Percentiles rank a stretch among this genome's conserved stretches.
These are phyloP conservation scores for Scytalidium sp. DNA, from an alignment of 2,329 filamentous ascomycete species.

Conservation along the genomic window DNA sequence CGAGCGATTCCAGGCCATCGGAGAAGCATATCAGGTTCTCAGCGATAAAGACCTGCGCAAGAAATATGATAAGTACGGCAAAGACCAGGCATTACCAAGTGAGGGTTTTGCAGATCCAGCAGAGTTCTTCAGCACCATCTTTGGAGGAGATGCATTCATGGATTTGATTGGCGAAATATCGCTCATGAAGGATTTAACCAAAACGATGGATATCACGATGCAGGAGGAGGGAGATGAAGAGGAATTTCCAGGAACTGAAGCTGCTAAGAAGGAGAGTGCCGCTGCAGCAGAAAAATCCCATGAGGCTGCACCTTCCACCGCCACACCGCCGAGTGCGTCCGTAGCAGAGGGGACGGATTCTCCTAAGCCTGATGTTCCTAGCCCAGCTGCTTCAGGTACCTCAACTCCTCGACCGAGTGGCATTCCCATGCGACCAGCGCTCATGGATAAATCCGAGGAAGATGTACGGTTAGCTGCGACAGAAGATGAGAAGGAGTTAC, in stretches of 20 bases:
- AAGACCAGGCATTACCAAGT: slow-evolving; percentile 86
- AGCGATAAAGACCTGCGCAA: slow-evolving; percentile 83
- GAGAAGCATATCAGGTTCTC: slow-evolving; percentile 74
- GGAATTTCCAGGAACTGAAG: slow-evolving; percentile 51
- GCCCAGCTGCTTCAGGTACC: slow-evolving; percentile 32
- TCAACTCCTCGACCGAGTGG: slow-evolving; percentile 36
- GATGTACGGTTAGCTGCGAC: slow-evolving; percentile 65
- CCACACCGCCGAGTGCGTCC: slow-evolving; percentile 13
- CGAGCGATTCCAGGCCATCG: slow-evolving; percentile 88
- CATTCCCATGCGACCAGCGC: slow-evolving; percentile 77
- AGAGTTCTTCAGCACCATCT: slow-evolving; percentile 98
- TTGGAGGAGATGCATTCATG: slow-evolving; percentile 91
- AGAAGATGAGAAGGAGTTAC: slow-evolving; percentile 71
- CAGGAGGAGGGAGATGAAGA: slow-evolving; percentile 68
- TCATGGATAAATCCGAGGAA: slow-evolving; percentile 86
- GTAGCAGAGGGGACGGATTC: slow-evolving; percentile 18
- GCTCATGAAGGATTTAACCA: slow-evolving; percentile 96
- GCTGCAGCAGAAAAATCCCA: slow-evolving; percentile 19
- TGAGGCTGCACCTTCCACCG: neutral
- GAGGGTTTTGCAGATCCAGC: slow-evolving; percentile 93
- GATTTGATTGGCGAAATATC: slow-evolving; percentile 99
- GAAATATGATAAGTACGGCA: slow-evolving; percentile 95
- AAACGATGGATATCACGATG: slow-evolving; percentile 98
- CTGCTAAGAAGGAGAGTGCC: slow-evolving; percentile 52
- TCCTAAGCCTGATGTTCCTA: slow-evolving; percentile 5